These are phyloP conservation scores for Sungouiella thailandica DNA, from an alignment of 805 yeast species.

Conservation along the genomic window DNA sequence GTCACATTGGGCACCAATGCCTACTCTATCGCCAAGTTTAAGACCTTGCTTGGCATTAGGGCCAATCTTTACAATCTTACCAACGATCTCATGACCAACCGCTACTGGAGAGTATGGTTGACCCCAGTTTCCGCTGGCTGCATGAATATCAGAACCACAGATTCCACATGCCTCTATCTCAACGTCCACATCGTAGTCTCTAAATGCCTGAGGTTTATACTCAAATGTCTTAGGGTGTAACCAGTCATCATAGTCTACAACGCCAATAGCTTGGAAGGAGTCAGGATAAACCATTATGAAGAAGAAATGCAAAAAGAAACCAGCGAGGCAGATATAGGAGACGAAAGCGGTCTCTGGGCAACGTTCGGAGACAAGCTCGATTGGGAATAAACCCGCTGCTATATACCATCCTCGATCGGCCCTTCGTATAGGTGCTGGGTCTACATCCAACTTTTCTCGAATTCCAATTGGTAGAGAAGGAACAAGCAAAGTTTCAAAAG, in stretches of 20 bases:
- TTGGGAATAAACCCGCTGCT: too few species aligned
- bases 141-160: slow-evolving; percentile 60
- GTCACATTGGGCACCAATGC: slow-evolving; percentile 65
- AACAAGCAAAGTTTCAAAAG: too few species aligned
- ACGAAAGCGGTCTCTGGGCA: too few species aligned
- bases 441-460: too few species aligned
- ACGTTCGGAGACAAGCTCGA: too few species aligned
- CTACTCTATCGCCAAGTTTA: slow-evolving; percentile 72
- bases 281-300: slow-evolving; percentile 15
- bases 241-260: slow-evolving; percentile 16
- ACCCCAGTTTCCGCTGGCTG: slow-evolving; percentile 50
- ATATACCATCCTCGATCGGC: too few species aligned
- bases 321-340: too few species aligned
- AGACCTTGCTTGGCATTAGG: slow-evolving; percentile 19
- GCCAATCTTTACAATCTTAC: slow-evolving; percentile 14
- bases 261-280: slow-evolving; percentile 14
- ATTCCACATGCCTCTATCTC: slow-evolving; percentile 21
- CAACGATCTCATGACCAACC: slow-evolving; percentile 26
- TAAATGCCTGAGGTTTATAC: slow-evolving; percentile 13
- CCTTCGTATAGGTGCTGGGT: too few species aligned
- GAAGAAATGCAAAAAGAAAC: too few species aligned
- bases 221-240: slow-evolving; percentile 14
- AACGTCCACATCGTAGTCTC: slow-evolving; percentile 15
- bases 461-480: too few species aligned
- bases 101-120: slow-evolving; percentile 17